Conservation (phyloP, 805 yeast species). For the Clavispora phyllophila region DNA sequence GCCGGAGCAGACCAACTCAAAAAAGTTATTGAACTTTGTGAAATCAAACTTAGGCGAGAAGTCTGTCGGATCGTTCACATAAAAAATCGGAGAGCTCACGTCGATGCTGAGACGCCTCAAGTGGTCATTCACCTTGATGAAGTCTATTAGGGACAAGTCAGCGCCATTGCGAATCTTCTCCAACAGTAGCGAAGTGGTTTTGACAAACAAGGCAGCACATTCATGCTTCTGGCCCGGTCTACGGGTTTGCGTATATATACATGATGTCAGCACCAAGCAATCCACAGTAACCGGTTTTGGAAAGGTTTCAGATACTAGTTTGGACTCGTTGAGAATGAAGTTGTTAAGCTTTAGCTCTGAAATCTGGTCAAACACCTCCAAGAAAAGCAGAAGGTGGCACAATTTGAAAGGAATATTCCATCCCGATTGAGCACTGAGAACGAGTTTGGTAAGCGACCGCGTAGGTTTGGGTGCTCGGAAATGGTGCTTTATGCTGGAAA, state of each 20-base stretch:
- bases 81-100: constrained; percentile 44
- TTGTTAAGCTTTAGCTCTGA: constrained; percentile 40
- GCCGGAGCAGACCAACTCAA: constrained; percentile 30
- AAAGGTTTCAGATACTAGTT: constrained; percentile 10
- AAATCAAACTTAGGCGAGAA: constrained; percentile 25
- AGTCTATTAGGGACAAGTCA: constrained; percentile 48
- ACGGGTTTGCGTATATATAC: constrained; percentile 11
- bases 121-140: constrained; percentile 31
- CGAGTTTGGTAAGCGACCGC: constrained; percentile 28
- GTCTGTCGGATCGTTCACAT: constrained; percentile 13
- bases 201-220: constrained; percentile 33
- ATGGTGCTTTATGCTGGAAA: constrained; percentile 7
- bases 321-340: constrained; percentile 43
- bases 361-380: constrained; percentile 35
- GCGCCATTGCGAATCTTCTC: constrained; percentile 35
- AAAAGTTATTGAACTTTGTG: constrained; percentile 22
- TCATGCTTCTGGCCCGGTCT: constrained; percentile 10
- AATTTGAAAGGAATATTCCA: constrained; percentile 49
- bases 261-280: constrained; percentile 10
- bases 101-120: constrained; percentile 42
- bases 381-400: constrained; percentile 41
- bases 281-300: constrained; percentile 4
- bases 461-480: constrained; percentile 14
- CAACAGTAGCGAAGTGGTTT: constrained; percentile 35
- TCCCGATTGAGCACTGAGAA: constrained; percentile 40